phyloP scores from a whole-genome alignment of 2,329 filamentous ascomycete genomes.

The Fusarium acutatum region DNA sequence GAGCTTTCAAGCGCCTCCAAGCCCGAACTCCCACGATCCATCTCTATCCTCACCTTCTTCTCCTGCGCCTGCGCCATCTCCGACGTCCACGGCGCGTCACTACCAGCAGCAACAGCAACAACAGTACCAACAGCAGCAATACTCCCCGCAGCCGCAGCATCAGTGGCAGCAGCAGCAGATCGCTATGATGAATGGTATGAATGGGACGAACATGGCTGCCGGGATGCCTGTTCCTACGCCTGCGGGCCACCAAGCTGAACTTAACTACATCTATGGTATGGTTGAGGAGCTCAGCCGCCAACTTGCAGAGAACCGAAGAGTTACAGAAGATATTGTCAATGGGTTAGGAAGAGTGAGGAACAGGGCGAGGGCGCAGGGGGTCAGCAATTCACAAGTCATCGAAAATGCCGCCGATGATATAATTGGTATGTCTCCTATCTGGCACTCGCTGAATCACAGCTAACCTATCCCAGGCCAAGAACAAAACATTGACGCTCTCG shows the following conservation, averaged over 20 bases:
- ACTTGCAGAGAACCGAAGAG: conserved; percentile 67
- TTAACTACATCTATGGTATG: conserved; percentile 74
- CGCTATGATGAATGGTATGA: conserved; percentile 59
- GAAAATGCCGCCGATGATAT: conserved; percentile 64
- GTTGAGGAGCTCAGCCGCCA: conserved; percentile 72
- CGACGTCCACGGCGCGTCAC: conserved; percentile 40
- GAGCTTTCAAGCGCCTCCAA: conserved; percentile 46
- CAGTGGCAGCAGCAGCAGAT: conserved; percentile 38
- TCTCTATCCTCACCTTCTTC: conserved; percentile 33
- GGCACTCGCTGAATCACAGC: background rate
- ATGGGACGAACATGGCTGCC: conserved; percentile 56
- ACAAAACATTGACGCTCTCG: conserved; percentile 67
- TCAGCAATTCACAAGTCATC: conserved; percentile 68
- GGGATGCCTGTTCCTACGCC: conserved; percentile 66
- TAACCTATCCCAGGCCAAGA: conserved; percentile 57
- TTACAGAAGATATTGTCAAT: conserved; percentile 71
- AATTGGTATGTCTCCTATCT: conserved; percentile 54
- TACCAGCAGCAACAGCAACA: conserved; percentile 40
- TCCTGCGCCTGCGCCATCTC: conserved; percentile 19
- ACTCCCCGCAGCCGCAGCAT: conserved; percentile 34
- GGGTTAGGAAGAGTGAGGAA: conserved; percentile 69
- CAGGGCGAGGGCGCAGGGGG: conserved; percentile 59
- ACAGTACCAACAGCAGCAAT: conserved; percentile 29
- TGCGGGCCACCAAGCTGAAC: conserved; percentile 73
- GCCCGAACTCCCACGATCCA: conserved; percentile 37